These are phyloP conservation scores for Ogataea hybrid DNA, from an alignment of 1,139 yeast genomes.

Conservation along the genomic window DNA sequence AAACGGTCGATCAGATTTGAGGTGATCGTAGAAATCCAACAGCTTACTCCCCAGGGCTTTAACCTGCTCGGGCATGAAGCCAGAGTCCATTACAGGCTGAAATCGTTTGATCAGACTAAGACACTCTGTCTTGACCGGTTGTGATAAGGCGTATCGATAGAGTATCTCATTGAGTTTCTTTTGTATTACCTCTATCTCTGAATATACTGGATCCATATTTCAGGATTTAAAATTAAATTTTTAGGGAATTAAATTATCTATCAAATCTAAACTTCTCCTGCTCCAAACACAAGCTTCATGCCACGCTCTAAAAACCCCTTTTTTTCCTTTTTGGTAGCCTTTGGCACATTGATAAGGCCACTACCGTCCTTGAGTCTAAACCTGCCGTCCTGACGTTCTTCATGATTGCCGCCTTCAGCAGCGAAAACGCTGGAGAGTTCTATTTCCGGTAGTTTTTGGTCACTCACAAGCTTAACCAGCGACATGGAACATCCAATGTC, in stretches of 20 bases:
- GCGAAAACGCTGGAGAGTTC: constrained; percentile 25
- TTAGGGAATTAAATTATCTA: neutral
- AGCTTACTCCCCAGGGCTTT: constrained; percentile 7
- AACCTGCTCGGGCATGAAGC: neutral
- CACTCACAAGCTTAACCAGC: constrained; percentile 15
- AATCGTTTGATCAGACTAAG: constrained; percentile 1
- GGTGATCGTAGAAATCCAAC: constrained; percentile 10
- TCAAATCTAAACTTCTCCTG: constrained; percentile 13
- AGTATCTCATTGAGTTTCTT: neutral
- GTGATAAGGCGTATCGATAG: constrained; percentile 1
- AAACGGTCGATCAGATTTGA: neutral
- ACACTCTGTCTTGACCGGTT: constrained; percentile 1
- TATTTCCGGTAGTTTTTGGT: constrained; percentile 19
- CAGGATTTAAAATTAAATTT: neutral
- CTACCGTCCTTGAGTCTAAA: constrained; percentile 21
- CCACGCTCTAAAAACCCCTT: constrained; percentile 14
- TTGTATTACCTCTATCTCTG: too few relatives aligned
- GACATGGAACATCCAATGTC: constrained; percentile 50
- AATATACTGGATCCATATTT: neutral
- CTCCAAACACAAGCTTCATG: constrained; percentile 18
- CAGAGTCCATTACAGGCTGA: neutral
- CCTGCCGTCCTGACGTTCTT: constrained; percentile 14
- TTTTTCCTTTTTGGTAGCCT: constrained; percentile 11
- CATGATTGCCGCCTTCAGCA: constrained; percentile 15
- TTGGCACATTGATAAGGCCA: constrained; percentile 14